Evolutionary conservation across 768 basidiomycete genomes (phyloP).

Genomic region (Gautieria morchelliformis): DNA sequence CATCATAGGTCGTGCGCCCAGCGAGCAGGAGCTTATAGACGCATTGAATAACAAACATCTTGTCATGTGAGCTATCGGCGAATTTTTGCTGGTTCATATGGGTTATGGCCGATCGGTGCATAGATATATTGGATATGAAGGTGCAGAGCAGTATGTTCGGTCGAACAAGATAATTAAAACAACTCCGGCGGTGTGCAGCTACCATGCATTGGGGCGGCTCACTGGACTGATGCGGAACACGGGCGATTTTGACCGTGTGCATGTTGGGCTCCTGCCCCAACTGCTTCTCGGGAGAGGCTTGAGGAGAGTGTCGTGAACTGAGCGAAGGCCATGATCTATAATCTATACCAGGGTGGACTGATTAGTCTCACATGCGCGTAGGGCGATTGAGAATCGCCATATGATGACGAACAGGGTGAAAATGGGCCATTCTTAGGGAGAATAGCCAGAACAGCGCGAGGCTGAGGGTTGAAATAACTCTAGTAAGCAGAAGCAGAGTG

Average conservation of each 20-base stretch:
- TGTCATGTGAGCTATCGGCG: conserved; percentile 66
- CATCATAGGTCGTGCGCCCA: conserved; percentile 61
- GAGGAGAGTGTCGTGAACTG: too few relatives aligned
- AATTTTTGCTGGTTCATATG: not conserved
- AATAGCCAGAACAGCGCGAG: not conserved
- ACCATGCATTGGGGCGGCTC: conserved; percentile 99
- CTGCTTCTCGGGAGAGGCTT: too few relatives aligned
- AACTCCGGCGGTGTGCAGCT: conserved; percentile 77
- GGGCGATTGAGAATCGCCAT: not conserved
- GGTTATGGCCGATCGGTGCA: not conserved
- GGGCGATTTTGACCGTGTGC: conserved; percentile 92
- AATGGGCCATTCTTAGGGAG: not conserved
- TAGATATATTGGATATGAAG: conserved; percentile 97
- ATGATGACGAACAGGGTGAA: not conserved
- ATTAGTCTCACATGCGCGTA: too few relatives aligned
- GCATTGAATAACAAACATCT: conserved; percentile 71
- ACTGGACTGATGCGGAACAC: conserved; percentile 74
- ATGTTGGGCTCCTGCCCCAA: too few relatives aligned
- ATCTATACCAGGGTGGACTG: too few relatives aligned
- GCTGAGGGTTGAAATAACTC: conserved; percentile 2
- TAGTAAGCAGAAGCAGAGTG: conserved; percentile 7
- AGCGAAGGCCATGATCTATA: too few relatives aligned
- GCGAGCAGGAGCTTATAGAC: conserved; percentile 72
- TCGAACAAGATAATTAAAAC: conserved; percentile 79
- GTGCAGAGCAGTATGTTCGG: conserved; percentile 88